Conservation (phyloP, 495 filamentous ascomycete genomes). For the Talaromyces wortmannii region DNA sequence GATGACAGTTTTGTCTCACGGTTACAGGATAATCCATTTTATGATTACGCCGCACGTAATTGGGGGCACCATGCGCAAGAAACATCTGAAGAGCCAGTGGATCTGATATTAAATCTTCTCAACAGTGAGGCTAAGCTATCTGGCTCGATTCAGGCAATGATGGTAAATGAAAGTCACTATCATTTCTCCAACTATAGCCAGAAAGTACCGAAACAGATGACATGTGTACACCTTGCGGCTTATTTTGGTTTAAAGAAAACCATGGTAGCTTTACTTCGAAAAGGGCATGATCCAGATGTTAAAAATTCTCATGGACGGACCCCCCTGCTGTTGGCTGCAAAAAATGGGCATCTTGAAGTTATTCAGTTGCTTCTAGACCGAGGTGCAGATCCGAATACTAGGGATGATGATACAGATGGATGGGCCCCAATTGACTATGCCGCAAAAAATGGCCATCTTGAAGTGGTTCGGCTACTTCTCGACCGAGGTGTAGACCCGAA, state of each 20-base stretch:
- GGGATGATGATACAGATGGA: no score
- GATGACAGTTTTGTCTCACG: neutral
- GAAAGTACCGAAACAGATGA: neutral
- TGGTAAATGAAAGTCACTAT: neutral
- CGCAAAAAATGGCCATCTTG: no score
- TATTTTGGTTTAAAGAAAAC: neutral
- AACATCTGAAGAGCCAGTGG: neutral
- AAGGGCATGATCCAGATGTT: neutral
- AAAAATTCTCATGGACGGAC: neutral
- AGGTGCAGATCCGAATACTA: no score
- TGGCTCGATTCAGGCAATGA: neutral
- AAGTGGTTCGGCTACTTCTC: no score
- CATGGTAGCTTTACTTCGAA: neutral
- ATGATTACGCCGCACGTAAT: neutral
- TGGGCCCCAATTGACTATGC: no score
- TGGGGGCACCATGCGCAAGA: neutral
- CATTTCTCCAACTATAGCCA: neutral
- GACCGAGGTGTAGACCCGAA: no score
- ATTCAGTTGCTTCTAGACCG: no score
- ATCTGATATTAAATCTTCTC: neutral
- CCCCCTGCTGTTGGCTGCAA: neutral
- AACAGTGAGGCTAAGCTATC: neutral
- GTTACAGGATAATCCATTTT: neutral
- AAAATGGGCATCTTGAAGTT: neutral
- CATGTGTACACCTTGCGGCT: neutral